Evolutionary conservation across 2,329 filamentous ascomycete genomes (phyloP).

Genomic region (Trichophyton verrucosum): DNA sequence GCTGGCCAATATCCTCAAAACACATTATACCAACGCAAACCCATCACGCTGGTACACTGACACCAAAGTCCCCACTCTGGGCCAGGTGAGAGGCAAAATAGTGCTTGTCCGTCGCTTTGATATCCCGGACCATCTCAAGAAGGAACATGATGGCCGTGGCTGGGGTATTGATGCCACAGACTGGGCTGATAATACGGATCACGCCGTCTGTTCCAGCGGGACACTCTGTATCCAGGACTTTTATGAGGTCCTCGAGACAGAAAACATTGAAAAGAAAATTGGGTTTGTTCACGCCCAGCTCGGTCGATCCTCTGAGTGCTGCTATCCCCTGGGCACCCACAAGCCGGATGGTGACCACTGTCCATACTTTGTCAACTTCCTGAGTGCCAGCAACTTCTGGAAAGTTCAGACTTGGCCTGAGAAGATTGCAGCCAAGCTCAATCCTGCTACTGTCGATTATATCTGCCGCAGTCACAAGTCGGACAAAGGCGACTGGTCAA

Average conservation of each 20-base stretch:
- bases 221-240: slow-evolving; percentile 84
- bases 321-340: slow-evolving; percentile 28
- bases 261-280: slow-evolving; percentile 72
- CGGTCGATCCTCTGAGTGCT: slow-evolving; percentile 50
- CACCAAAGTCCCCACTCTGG: slow-evolving; percentile 62
- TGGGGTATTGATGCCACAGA: slow-evolving; percentile 47
- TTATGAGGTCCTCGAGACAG: slow-evolving; percentile 68
- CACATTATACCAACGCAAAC: slow-evolving; percentile 42
- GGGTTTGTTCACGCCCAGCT: slow-evolving; percentile 61
- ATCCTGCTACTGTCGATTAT: slow-evolving; percentile 57
- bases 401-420: slow-evolving; percentile 86
- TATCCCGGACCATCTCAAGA: slow-evolving; percentile 40
- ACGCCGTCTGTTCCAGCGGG: slow-evolving; percentile 57
- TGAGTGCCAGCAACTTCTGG: slow-evolving; percentile 90
- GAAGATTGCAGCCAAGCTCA: slow-evolving; percentile 74
- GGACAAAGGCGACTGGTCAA: slow-evolving; percentile 57
- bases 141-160: slow-evolving; percentile 38
- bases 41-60: slow-evolving; percentile 63
- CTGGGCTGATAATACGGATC: slow-evolving; percentile 83
- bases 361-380: slow-evolving; percentile 80
- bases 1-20: slow-evolving; percentile 58
- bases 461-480: slow-evolving; percentile 42
- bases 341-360: slow-evolving; percentile 28
- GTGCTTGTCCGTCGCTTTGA: slow-evolving; percentile 72
- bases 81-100: slow-evolving; percentile 67